A percentile compares a stretch with the other conserved stretches of the same genome.
phyloP scores from a whole-genome alignment of 805 yeast genomes.

The Cyberlindnera samutprakarnensis region DNA sequence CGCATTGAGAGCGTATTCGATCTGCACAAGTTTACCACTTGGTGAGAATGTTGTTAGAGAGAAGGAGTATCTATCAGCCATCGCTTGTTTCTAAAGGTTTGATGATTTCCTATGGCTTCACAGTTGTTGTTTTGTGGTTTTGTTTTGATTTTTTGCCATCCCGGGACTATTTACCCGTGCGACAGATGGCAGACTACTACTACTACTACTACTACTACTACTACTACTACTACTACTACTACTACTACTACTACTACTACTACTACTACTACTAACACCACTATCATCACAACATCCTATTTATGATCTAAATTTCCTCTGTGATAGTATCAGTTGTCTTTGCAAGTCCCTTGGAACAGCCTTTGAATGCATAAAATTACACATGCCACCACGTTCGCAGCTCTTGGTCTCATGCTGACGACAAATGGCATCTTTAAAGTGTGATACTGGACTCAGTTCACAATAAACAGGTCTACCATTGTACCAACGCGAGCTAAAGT shows the following conservation, averaged over 20 bases:
- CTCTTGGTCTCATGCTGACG: slow-evolving; percentile 53
- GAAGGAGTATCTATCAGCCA: slow-evolving; percentile 98
- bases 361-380: slow-evolving; percentile 81
- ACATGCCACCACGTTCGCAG: slow-evolving; percentile 75
- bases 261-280: background rate
- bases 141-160: slow-evolving; percentile 1
- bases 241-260: background rate
- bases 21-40: slow-evolving; percentile 95
- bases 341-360: slow-evolving; percentile 41
- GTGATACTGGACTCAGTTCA: slow-evolving; percentile 69
- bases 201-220: no score
- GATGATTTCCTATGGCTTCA: background rate
- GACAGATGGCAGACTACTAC: slow-evolving; percentile 1
- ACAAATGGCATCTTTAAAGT: slow-evolving; percentile 67
- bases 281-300: no score
- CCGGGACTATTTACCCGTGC: background rate
- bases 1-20: slow-evolving; percentile 94
- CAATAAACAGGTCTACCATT: slow-evolving; percentile 70
- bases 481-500: slow-evolving; percentile 77
- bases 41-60: slow-evolving; percentile 97
- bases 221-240: no score
- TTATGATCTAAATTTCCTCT: slow-evolving; percentile 26
- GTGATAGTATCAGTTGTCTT: slow-evolving; percentile 35
- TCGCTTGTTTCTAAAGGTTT: slow-evolving; percentile 22
- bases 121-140: background rate